Percentiles rank a stretch among this genome's conserved stretches.
Evolutionary conservation across 495 filamentous ascomycete species (phyloP).

Genomic region (Aspergillus bridgeri): DNA sequence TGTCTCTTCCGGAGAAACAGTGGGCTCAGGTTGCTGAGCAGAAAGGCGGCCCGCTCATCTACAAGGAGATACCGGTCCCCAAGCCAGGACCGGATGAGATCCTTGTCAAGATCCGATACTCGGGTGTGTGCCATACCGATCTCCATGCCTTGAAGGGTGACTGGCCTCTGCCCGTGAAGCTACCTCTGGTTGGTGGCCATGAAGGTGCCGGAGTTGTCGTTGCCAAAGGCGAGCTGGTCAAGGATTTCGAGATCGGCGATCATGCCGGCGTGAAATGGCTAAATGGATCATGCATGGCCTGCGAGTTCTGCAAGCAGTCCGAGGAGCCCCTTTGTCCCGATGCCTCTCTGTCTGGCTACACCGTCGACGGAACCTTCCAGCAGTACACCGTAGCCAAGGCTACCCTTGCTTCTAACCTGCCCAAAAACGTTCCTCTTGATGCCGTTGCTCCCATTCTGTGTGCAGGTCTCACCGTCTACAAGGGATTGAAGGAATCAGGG

Average conservation of each 20-base stretch:
- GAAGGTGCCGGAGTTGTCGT: constrained; percentile 88
- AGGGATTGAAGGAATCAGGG: constrained; percentile 81
- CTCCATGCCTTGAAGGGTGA: constrained; percentile 83
- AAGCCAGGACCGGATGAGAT: constrained; percentile 83
- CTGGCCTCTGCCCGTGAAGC: constrained; percentile 77
- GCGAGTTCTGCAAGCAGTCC: constrained; percentile 74
- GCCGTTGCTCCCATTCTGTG: constrained; percentile 78
- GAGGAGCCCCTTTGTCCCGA: constrained; percentile 74
- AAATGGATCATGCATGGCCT: constrained; percentile 75
- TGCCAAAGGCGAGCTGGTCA: constrained; percentile 67
- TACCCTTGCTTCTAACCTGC: constrained; percentile 73
- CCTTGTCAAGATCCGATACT: constrained; percentile 86
- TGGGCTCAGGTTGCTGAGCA: constrained; percentile 85
- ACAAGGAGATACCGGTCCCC: constrained; percentile 79
- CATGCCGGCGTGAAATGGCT: constrained; percentile 89
- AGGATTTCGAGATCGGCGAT: constrained; percentile 73
- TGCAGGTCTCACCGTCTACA: constrained; percentile 91
- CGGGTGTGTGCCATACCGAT: constrained; percentile 91
- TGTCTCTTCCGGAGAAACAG: constrained; percentile 67
- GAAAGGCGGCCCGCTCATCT: constrained; percentile 66
- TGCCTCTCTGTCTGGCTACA: constrained; percentile 78
- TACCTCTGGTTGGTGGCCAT: constrained; percentile 90
- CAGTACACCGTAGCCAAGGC: constrained; percentile 88
- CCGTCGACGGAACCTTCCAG: constrained; percentile 89
- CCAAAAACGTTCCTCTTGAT: constrained; percentile 70